Percentiles rank a stretch among this genome's conserved stretches.
These are phyloP conservation scores for Orbilia blumenaviensis DNA, from an alignment of 2,329 filamentous ascomycete species.

Conservation along the genomic window DNA sequence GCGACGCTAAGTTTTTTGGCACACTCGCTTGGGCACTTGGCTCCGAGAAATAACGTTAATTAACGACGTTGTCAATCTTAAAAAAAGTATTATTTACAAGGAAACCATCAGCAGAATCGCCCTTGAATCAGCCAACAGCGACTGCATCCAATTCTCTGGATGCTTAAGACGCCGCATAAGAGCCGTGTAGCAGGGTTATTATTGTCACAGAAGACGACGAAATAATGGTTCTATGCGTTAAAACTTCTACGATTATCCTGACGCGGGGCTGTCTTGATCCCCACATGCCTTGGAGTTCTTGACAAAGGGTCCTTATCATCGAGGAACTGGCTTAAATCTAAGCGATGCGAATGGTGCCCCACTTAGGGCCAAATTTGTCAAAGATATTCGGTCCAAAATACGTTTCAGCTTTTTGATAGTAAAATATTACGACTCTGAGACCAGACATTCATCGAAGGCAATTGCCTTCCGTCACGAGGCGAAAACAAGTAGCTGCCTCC, in stretches of 20 bases:
- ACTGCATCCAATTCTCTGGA: conserved; percentile 17
- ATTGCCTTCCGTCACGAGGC: conserved; percentile 41
- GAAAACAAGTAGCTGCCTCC: conserved; percentile 40
- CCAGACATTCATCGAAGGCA: conserved; percentile 8
- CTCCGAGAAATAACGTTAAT: conserved; percentile 35
- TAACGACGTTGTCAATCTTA: conserved; percentile 12
- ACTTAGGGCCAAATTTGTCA: conserved; percentile 31
- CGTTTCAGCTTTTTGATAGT: conserved; percentile 18
- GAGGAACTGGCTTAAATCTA: conserved; percentile 20
- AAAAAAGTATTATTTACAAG: too few relatives aligned
- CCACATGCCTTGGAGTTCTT: not conserved
- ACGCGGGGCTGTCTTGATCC: conserved; percentile 34
- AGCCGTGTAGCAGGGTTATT: not conserved
- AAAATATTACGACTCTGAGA: conserved; percentile 17
- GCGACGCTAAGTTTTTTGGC: conserved; percentile 35
- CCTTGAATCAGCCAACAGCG: not conserved
- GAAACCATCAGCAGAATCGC: not conserved
- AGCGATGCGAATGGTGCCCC: conserved; percentile 7
- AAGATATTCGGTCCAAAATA: conserved; percentile 34
- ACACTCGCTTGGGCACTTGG: conserved; percentile 15
- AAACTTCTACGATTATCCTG: not conserved
- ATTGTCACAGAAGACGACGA: conserved; percentile 13
- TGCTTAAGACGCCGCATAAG: conserved; percentile 38
- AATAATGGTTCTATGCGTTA: not conserved
- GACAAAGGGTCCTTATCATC: conserved; percentile 39